Evolutionary conservation across 1,284 basidiomycete genomes (phyloP).

Genomic region (Heterobasidion irregulare): DNA sequence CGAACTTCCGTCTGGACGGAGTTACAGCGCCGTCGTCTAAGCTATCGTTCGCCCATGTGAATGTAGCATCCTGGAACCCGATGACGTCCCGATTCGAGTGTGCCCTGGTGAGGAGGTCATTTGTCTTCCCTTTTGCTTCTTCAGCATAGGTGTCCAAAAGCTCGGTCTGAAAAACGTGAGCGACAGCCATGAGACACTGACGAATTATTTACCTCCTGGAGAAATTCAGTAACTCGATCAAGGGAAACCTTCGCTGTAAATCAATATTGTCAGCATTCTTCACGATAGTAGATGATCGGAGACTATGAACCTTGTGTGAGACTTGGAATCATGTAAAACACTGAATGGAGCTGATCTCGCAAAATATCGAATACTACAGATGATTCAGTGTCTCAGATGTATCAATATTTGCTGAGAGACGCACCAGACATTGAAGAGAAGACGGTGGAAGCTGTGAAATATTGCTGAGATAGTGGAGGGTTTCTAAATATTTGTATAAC

Average conservation of each 20-base stretch:
- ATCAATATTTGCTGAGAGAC: neutral
- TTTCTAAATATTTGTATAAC: conserved; percentile 2
- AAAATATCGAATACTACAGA: conserved; percentile 28
- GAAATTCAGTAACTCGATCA: conserved; percentile 37
- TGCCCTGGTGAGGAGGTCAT: conserved; percentile 10
- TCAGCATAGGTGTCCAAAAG: conserved; percentile 36
- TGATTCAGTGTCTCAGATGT: neutral
- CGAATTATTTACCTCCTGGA: conserved; percentile 27
- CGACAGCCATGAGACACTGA: neutral
- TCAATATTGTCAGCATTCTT: conserved; percentile 13
- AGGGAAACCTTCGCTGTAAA: conserved; percentile 35
- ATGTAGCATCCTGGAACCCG: conserved; percentile 32
- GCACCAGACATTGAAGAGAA: conserved; percentile 29
- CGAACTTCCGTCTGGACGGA: conserved; percentile 31
- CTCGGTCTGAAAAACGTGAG: conserved; percentile 27
- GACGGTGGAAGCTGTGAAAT: conserved; percentile 23
- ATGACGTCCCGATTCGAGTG: conserved; percentile 20
- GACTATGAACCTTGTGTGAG: conserved; percentile 22
- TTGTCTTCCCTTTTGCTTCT: conserved; percentile 16
- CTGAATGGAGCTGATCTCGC: conserved; percentile 20
- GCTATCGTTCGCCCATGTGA: conserved; percentile 28
- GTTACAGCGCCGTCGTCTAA: conserved; percentile 15
- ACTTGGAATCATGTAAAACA: conserved; percentile 23
- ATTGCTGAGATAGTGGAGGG: conserved; percentile 13
- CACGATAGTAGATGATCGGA: conserved; percentile 19